Evolutionary conservation across 495 filamentous ascomycete species (phyloP).

Genomic region (Letharia lupina): DNA sequence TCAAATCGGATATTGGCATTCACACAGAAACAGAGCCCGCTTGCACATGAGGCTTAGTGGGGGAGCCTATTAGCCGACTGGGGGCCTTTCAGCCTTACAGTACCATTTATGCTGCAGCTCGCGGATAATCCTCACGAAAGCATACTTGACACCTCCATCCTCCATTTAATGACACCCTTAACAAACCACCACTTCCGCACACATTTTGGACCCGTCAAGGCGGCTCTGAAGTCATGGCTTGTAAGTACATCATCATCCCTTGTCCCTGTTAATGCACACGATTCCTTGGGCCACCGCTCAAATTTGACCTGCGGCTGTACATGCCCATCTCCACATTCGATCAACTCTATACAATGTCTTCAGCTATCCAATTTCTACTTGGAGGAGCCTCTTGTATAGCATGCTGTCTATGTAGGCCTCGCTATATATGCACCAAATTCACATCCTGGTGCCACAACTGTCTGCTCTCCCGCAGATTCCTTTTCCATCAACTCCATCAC

Average conservation of each 20-base stretch:
- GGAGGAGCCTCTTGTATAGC: background rate
- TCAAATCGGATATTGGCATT: background rate
- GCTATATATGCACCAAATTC: background rate
- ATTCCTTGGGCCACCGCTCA: background rate
- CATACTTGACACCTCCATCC: conserved; percentile 1
- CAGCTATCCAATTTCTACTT: background rate
- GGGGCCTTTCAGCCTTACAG: background rate
- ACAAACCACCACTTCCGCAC: conserved; percentile 16
- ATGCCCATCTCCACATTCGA: conserved; percentile 14
- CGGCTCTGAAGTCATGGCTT: conserved; percentile 35
- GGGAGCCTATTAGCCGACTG: background rate
- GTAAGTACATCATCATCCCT: conserved; percentile 29
- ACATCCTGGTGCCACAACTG: conserved; percentile 2
- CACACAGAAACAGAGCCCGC: background rate
- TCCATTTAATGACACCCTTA: conserved; percentile 7
- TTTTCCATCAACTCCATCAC: conserved; percentile 26
- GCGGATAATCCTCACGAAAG: background rate
- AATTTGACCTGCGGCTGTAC: conserved; percentile 9
- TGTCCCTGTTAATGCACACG: background rate
- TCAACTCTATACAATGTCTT: background rate
- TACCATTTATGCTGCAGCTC: background rate
- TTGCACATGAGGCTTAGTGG: background rate
- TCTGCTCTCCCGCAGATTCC: conserved; percentile 7
- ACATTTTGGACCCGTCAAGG: conserved; percentile 20
- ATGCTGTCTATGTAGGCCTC: background rate